A percentile compares a stretch with the other conserved stretches of the same genome.
Conservation (phyloP, 2,329 filamentous ascomycete genomes). For the Helotiales sp. region DNA sequence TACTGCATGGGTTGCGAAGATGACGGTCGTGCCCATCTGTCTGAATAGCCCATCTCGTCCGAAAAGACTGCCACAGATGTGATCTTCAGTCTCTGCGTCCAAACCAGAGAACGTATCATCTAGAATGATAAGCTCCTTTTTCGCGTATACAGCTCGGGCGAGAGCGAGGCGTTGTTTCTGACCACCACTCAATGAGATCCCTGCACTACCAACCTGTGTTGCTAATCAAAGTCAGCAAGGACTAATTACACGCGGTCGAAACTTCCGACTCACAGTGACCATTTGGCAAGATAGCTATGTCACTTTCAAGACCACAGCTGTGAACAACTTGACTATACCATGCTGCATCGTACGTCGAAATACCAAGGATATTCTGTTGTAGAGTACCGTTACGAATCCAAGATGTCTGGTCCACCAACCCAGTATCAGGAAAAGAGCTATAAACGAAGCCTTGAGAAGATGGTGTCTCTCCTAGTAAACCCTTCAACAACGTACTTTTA, state of each 20-base stretch:
- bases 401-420: slow-evolving; percentile 46
- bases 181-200: slow-evolving; percentile 36
- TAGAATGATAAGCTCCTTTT: slow-evolving; percentile 29
- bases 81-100: slow-evolving; percentile 30
- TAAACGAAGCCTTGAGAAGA: slow-evolving; percentile 29
- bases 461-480: slow-evolving; percentile 32
- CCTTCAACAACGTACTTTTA: slow-evolving; percentile 33
- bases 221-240: slow-evolving; percentile 16
- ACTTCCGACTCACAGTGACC: slow-evolving; percentile 51
- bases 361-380: slow-evolving; percentile 41
- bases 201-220: slow-evolving; percentile 32
- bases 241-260: background rate
- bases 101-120: slow-evolving; percentile 35
- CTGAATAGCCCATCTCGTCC: slow-evolving; percentile 21
- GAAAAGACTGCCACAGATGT: slow-evolving; percentile 26
- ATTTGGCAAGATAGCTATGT: slow-evolving; percentile 62
- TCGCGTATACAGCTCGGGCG: slow-evolving; percentile 51
- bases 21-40: slow-evolving; percentile 36
- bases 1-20: slow-evolving; percentile 40
- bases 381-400: slow-evolving; percentile 47
- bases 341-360: slow-evolving; percentile 44
- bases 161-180: slow-evolving; percentile 50
- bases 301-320: slow-evolving; percentile 61
- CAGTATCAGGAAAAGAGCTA: slow-evolving; percentile 26
- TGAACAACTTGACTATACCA: slow-evolving; percentile 67